These are phyloP conservation scores for Angophora floribunda DNA, from an alignment of 345 rosid genomes.

Conservation along the genomic window DNA sequence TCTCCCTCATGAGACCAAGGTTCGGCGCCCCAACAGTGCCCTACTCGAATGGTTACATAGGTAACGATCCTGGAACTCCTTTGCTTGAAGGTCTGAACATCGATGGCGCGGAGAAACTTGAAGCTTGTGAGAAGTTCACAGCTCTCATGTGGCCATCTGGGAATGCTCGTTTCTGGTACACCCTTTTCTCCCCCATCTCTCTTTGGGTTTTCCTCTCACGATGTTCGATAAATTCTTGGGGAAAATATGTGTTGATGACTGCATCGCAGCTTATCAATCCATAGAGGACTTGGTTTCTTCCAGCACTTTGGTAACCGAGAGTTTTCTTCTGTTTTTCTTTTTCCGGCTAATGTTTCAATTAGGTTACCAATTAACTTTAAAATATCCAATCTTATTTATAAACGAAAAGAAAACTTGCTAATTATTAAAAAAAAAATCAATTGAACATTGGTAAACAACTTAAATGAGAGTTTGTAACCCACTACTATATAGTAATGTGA, in stretches of 20 bases:
- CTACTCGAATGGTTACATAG: slow-evolving; percentile 26
- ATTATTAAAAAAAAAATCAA: too few species aligned
- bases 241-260: too few species aligned
- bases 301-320: too few species aligned
- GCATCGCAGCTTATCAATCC: neutral
- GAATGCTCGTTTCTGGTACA: slow-evolving; percentile 26
- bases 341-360: neutral
- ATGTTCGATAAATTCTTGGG: neutral
- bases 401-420: neutral
- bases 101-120: slow-evolving; percentile 8
- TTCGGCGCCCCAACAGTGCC: slow-evolving; percentile 12
- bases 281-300: too few species aligned
- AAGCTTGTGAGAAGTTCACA: slow-evolving; percentile 14
- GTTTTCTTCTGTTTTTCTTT: too few species aligned
- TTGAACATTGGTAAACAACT: neutral
- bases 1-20: slow-evolving; percentile 21
- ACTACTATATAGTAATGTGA: too few species aligned
- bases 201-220: neutral
- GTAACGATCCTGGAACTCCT: slow-evolving; percentile 16
- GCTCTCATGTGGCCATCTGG: slow-evolving; percentile 40
- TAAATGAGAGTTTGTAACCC: too few species aligned
- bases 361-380: neutral
- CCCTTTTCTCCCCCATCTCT: neutral
- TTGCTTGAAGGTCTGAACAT: slow-evolving; percentile 37
- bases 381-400: neutral